These are phyloP conservation scores for Neckera pumila DNA, from an alignment of 225 moss, liverwort and hornwort genomes.

Conservation along the genomic window DNA sequence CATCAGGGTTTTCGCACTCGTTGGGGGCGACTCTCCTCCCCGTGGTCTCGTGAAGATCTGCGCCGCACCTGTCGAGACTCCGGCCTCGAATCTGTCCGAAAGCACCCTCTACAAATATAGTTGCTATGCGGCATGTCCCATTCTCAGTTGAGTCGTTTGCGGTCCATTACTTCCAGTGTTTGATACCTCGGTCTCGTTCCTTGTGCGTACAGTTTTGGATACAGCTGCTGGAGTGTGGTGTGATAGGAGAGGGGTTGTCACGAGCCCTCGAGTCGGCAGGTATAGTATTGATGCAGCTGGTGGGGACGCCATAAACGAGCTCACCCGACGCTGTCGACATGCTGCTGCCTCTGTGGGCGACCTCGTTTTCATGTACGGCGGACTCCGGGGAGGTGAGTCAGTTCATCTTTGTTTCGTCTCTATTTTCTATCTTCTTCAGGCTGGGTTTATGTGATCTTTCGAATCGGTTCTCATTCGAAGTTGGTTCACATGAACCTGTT, in stretches of 20 bases:
- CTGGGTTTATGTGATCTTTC: not conserved
- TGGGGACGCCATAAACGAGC: conserved; percentile 50
- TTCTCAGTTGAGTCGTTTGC: not conserved
- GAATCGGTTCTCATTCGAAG: not conserved
- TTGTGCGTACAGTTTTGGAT: conserved; percentile 38
- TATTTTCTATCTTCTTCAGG: not conserved
- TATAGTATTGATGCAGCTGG: conserved; percentile 56
- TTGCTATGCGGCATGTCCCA: not conserved
- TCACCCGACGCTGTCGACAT: conserved; percentile 60
- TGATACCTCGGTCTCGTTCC: not conserved
- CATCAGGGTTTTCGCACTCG: not conserved
- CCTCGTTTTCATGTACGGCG: conserved; percentile 61
- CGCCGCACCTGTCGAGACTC: not conserved
- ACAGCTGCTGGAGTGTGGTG: conserved; percentile 69
- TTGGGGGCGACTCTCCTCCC: not conserved
- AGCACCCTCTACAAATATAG: too few relatives aligned
- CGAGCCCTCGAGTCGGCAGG: conserved; percentile 46
- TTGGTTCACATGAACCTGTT: not conserved
- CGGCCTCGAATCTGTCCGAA: not conserved
- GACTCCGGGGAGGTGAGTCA: conserved; percentile 46
- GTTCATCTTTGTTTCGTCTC: not conserved
- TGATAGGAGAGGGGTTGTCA: conserved; percentile 46
- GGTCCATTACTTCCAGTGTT: not conserved
- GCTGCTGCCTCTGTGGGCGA: conserved; percentile 61
- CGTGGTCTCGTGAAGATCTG: not conserved